phyloP scores from a whole-genome alignment of 2,329 filamentous ascomycete species.

The Fusarium vanettenii region DNA sequence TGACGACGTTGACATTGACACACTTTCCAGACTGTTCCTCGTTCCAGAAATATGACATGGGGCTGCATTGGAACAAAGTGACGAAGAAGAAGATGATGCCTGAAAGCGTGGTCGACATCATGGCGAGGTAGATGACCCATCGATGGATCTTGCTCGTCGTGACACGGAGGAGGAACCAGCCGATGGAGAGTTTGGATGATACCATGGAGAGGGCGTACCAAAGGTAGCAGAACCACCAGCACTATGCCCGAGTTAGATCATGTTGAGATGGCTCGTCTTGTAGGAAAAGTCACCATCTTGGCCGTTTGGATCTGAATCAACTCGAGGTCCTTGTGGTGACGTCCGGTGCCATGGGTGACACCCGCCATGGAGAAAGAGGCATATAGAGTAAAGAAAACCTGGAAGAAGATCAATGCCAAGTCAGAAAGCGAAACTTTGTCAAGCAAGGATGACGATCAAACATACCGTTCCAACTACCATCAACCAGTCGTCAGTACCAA shows the following conservation, averaged over 20 bases:
- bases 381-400: conserved; percentile 37
- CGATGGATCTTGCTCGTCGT: conserved; percentile 29
- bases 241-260: conserved; percentile 19
- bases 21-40: conserved; percentile 40
- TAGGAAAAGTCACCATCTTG: conserved; percentile 44
- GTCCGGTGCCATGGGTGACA: conserved; percentile 50
- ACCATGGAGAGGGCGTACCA: conserved; percentile 44
- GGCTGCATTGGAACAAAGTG: conserved; percentile 45
- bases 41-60: conserved; percentile 46
- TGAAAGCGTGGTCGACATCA: conserved; percentile 42
- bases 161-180: conserved; percentile 49
- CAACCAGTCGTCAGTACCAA: conserved; percentile 52
- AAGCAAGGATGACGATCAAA: not conserved
- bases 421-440: conserved; percentile 31
- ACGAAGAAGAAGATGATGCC: conserved; percentile 48
- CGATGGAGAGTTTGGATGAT: conserved; percentile 50
- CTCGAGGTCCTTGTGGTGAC: conserved; percentile 46
- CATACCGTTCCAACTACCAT: conserved; percentile 49
- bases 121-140: conserved; percentile 45
- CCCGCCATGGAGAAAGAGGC: conserved; percentile 38
- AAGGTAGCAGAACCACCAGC: conserved; percentile 47
- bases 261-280: not conserved
- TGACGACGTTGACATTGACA: conserved; percentile 52
- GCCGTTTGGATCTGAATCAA: conserved; percentile 38
- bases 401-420: conserved; percentile 40